Conservation (phyloP, 2,329 filamentous ascomycete genomes). For the Neofusicoccum laricinum region DNA sequence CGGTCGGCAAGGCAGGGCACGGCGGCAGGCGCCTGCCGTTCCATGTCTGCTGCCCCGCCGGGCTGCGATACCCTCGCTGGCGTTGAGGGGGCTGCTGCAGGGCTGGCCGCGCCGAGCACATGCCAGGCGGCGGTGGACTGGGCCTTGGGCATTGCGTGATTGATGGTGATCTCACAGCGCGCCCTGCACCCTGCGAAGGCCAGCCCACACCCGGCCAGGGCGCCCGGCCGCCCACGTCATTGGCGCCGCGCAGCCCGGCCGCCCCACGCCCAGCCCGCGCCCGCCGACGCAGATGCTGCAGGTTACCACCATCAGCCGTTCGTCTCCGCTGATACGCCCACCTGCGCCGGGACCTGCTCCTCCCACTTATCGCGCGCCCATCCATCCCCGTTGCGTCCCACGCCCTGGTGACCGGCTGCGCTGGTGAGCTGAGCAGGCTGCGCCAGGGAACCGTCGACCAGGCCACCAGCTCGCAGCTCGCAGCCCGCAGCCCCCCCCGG, state of each 20-base stretch:
- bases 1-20: background rate
- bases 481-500: no score
- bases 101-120: background rate
- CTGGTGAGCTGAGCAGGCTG: background rate
- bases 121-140: background rate
- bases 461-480: background rate
- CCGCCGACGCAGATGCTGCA: background rate
- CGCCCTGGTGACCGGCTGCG: background rate
- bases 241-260: background rate
- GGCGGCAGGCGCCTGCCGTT: background rate
- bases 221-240: background rate
- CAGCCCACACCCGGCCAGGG: background rate
- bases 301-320: background rate
- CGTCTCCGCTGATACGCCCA: background rate
- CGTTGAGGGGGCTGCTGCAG: background rate
- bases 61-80: background rate
- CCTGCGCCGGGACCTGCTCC: background rate
- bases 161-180: slow-evolving; percentile 1
- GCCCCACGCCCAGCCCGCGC: background rate
- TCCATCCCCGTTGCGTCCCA: background rate
- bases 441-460: background rate
- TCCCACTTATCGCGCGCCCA: slow-evolving; percentile 1
- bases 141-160: slow-evolving; percentile 3
- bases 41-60: background rate
- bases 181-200: background rate